Percentiles rank a stretch among this genome's conserved stretches.
These are phyloP conservation scores for Dioscorea alata DNA, from an alignment of 106 monocot genomes.

Conservation along the genomic window DNA sequence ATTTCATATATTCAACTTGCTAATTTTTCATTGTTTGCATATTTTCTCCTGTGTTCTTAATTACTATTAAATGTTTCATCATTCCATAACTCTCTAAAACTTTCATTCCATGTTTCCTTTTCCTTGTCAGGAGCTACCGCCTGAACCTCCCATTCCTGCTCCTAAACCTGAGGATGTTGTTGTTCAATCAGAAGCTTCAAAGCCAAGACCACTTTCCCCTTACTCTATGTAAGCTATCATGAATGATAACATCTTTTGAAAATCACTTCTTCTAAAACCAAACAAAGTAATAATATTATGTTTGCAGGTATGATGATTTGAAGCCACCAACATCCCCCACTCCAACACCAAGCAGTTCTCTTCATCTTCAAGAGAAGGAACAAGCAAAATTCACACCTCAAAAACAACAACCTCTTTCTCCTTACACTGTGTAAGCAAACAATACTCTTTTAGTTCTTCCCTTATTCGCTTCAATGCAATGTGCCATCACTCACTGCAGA, in stretches of 20 bases:
- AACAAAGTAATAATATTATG: background rate
- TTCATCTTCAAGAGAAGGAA: too few species aligned
- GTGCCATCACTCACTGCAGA: slow-evolving; percentile 1
- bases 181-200: slow-evolving; percentile 8
- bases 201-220: slow-evolving; percentile 52
- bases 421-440: slow-evolving; percentile 35
- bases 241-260: background rate
- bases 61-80: too few species aligned
- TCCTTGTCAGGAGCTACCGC: slow-evolving; percentile 26
- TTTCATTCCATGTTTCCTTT: background rate
- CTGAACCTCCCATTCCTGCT: slow-evolving; percentile 17
- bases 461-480: background rate
- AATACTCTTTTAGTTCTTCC: background rate
- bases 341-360: slow-evolving; percentile 14
- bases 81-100: too few species aligned
- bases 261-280: background rate
- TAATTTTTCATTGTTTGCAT: too few species aligned
- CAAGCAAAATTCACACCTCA: slow-evolving; percentile 2
- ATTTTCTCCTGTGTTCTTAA: too few species aligned
- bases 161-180: slow-evolving; percentile 11
- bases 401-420: slow-evolving; percentile 25
- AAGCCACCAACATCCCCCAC: slow-evolving; percentile 55
- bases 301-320: slow-evolving; percentile 42
- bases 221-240: slow-evolving; percentile 35
- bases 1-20: background rate